Conservation (phyloP, 2,329 filamentous ascomycete species). For the Phoma sp. region DNA sequence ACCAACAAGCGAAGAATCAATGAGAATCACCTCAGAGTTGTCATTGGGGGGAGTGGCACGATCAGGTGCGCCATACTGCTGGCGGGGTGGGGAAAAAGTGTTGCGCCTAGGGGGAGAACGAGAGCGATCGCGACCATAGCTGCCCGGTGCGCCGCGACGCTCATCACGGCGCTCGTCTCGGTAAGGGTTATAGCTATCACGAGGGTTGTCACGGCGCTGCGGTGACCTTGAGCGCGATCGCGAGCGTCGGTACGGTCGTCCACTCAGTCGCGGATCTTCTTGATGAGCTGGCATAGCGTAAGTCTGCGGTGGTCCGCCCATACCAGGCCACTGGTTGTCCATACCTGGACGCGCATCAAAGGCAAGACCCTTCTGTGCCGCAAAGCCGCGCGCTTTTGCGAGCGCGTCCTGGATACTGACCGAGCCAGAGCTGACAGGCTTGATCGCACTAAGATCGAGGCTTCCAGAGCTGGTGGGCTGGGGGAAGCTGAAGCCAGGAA, state of each 20-base stretch:
- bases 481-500: conserved; percentile 62
- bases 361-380: conserved; percentile 77
- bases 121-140: conserved; percentile 75
- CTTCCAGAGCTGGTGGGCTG: conserved; percentile 77
- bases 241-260: conserved; percentile 69
- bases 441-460: conserved; percentile 80
- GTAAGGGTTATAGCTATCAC: conserved; percentile 82
- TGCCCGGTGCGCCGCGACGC: conserved; percentile 56
- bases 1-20: conserved; percentile 86
- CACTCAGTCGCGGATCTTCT: conserved; percentile 58
- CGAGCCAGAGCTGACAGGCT: conserved; percentile 79
- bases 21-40: conserved; percentile 80
- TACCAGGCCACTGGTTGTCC: conserved; percentile 54
- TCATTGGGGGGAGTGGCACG: conserved; percentile 71
- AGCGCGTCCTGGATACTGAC: conserved; percentile 86
- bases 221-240: conserved; percentile 71
- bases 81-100: conserved; percentile 66
- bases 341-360: conserved; percentile 53
- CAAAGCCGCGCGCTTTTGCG: conserved; percentile 82
- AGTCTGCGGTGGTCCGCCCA: conserved; percentile 38
- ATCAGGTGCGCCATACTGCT: conserved; percentile 55
- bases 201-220: conserved; percentile 71
- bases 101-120: conserved; percentile 70
- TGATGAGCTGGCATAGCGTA: conserved; percentile 48
- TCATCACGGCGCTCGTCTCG: conserved; percentile 83